Evolutionary conservation across 768 basidiomycete genomes (phyloP).

Genomic region (Suillus plorans): DNA sequence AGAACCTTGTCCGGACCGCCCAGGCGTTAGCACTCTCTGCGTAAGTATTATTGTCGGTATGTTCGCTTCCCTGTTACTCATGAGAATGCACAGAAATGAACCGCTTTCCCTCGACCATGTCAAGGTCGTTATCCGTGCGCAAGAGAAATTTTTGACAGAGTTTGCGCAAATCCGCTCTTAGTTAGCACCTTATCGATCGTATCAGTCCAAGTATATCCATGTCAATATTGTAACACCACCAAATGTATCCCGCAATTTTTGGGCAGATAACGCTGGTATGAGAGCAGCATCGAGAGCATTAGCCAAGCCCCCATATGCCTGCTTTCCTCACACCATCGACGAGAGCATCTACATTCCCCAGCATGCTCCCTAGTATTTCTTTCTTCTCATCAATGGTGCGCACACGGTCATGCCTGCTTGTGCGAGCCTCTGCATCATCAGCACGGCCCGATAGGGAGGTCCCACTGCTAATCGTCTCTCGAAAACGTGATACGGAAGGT

Average conservation of each 20-base stretch:
- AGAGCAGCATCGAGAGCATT: slow-evolving; percentile 3
- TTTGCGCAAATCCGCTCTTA: slow-evolving; percentile 12
- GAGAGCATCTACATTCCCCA: slow-evolving; percentile 89
- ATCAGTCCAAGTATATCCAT: background rate
- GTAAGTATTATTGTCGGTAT: slow-evolving; percentile 11
- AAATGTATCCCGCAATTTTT: background rate
- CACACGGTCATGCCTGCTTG: slow-evolving; percentile 21
- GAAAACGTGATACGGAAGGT: slow-evolving; percentile 10
- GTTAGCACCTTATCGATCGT: background rate
- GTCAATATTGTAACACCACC: slow-evolving; percentile 2
- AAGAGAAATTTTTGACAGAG: slow-evolving; percentile 26
- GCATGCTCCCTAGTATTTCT: slow-evolving; percentile 72
- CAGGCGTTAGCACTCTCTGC: slow-evolving; percentile 26
- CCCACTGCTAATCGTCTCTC: slow-evolving; percentile 5
- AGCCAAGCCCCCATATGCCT: slow-evolving; percentile 81
- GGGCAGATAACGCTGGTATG: background rate
- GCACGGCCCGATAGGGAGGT: background rate
- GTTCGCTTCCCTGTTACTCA: background rate
- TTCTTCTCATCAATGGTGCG: slow-evolving; percentile 83
- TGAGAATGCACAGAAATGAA: slow-evolving; percentile 9
- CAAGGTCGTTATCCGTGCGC: slow-evolving; percentile 21
- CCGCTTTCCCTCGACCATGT: slow-evolving; percentile 20
- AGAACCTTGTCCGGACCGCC: slow-evolving; percentile 32
- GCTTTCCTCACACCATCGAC: slow-evolving; percentile 86
- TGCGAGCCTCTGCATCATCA: slow-evolving; percentile 13